Evolutionary conservation across 2,329 filamentous ascomycete genomes (phyloP), one percentile per base, ranked within the genome.

Genomic region (Trichoderma pleuroti): DNA sequence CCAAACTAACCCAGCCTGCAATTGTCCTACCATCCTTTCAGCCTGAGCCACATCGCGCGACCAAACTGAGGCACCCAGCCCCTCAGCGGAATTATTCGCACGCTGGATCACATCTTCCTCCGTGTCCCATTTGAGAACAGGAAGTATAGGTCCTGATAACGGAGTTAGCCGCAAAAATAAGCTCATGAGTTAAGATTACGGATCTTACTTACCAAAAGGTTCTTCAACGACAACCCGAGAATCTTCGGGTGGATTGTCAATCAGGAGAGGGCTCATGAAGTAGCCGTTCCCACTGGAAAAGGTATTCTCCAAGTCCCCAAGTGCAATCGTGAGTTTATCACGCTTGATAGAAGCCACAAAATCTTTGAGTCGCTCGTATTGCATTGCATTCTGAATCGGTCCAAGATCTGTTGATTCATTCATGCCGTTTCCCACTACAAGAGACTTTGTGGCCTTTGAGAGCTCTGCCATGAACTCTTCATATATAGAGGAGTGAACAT

Each of bases 241-340:
- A 0, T 73, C 70, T 1, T 75, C 73, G 39, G 74, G 76, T 4
- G 80, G 77, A 10, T 79, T 75, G 1, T 75, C 76, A 32, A 82
- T 76, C 5, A 81, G 75, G 0, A 93, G 96, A n/a, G 93, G 93
- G 83, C 94, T 85, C 80, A 96, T 94, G 85, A 94, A 96, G 86
- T 92, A 96, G 70, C 92, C 92, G 84, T 93, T 90, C 75, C 84
- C 80, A 72, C 91, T 91, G 81, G 75, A 14, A 60, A 60, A 39
- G 11, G 57, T 24, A 39, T 60, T n/a, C 18, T 72, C 8, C 77
- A 28, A 0, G 72, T 57, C 72, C 8, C 74, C 89, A 9, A 79
- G 80, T 18, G 74, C 75, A 9, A 78, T 67, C 2, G 71, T 76
- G 18, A 76, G 76, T 59, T 78, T 76, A 4, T 74, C 72, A 52